A percentile compares a stretch with the other conserved stretches of the same genome.
These are phyloP conservation scores for Xylaria castorea DNA, from an alignment of 495 filamentous ascomycete species.

Conservation along the genomic window DNA sequence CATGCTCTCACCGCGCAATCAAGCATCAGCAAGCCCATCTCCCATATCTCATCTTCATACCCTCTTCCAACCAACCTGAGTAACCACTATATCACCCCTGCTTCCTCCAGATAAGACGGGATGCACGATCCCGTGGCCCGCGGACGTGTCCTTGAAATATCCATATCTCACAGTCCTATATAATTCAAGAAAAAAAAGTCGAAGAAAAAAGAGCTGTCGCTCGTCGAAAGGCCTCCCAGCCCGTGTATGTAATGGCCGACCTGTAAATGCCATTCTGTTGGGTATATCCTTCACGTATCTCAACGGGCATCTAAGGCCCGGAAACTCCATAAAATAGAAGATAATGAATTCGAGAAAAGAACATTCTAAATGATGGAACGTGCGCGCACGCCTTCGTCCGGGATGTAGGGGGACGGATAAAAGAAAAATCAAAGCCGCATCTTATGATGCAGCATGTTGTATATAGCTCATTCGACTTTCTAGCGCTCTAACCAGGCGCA, in stretches of 20 bases:
- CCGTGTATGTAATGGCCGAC: constrained; percentile 13
- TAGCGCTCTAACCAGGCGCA: neutral
- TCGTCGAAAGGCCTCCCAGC: constrained; percentile 1
- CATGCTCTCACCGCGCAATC: neutral
- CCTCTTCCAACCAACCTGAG: neutral
- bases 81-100: neutral
- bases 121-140: neutral
- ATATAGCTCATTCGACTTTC: neutral
- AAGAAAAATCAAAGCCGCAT: neutral
- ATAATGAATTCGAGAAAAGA: neutral
- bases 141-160: neutral
- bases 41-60: constrained; percentile 14
- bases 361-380: constrained; percentile 16
- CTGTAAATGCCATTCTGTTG: constrained; percentile 22
- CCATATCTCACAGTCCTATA: constrained; percentile 5
- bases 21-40: constrained; percentile 1
- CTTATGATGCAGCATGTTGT: neutral
- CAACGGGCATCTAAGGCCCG: constrained; percentile 24
- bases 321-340: constrained; percentile 24
- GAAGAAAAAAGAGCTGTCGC: constrained; percentile 6
- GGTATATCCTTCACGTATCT: constrained; percentile 29
- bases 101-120: neutral
- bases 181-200: constrained; percentile 1
- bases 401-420: neutral
- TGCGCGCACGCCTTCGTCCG: neutral